Evolutionary conservation across 2,329 filamentous ascomycete species (phyloP).

Genomic region (Aspergillus udagawae): DNA sequence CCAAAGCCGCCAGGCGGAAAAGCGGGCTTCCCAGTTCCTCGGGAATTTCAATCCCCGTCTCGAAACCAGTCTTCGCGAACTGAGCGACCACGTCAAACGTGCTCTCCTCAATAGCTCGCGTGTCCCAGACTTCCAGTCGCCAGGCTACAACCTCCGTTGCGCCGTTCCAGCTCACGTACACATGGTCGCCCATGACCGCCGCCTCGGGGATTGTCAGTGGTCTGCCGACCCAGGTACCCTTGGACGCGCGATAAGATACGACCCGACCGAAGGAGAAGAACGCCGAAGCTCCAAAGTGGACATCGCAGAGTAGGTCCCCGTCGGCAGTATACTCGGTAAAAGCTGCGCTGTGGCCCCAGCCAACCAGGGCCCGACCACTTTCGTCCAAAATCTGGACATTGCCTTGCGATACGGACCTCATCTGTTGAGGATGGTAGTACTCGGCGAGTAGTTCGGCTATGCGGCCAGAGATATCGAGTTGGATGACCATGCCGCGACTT

Average conservation of each 20-base stretch:
- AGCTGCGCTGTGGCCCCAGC: slow-evolving; percentile 49
- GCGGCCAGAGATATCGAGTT: slow-evolving; percentile 35
- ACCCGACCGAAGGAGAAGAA: slow-evolving; percentile 34
- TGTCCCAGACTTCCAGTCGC: slow-evolving; percentile 23
- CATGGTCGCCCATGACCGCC: slow-evolving; percentile 21
- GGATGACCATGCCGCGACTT: slow-evolving; percentile 44
- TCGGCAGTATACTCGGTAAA: slow-evolving; percentile 49
- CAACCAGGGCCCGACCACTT: slow-evolving; percentile 46
- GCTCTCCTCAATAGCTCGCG: slow-evolving; percentile 4
- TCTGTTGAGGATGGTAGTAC: slow-evolving; percentile 37
- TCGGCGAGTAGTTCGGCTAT: slow-evolving; percentile 38
- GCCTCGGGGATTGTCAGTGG: slow-evolving; percentile 36
- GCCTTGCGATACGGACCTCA: slow-evolving; percentile 39
- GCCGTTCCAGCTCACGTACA: slow-evolving; percentile 47
- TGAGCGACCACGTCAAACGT: slow-evolving; percentile 14
- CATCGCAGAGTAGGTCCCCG: slow-evolving; percentile 53
- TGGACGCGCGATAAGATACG: slow-evolving; percentile 54
- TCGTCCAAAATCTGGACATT: slow-evolving; percentile 38
- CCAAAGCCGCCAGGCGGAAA: slow-evolving; percentile 20
- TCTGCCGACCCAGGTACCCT: slow-evolving; percentile 50
- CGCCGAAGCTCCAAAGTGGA: slow-evolving; percentile 41
- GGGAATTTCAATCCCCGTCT: slow-evolving; percentile 24
- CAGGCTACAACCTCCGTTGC: slow-evolving; percentile 38
- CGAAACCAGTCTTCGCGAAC: slow-evolving; percentile 27
- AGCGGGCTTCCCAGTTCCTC: slow-evolving; percentile 7